phyloP scores from a whole-genome alignment of 2,329 filamentous ascomycete genomes.

The Ophiocordyceps australis region DNA sequence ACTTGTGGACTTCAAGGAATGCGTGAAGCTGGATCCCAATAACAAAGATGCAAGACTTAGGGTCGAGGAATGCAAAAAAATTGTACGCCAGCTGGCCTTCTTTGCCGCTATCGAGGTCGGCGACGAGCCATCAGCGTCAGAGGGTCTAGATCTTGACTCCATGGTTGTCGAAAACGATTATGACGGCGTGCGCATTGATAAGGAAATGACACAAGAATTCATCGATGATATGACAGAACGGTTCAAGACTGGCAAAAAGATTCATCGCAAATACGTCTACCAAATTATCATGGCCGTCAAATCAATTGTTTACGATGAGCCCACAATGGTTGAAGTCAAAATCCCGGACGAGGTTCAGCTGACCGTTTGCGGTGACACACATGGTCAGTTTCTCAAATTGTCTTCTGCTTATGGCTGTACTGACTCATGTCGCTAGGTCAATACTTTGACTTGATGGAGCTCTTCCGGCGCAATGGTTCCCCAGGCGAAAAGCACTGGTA shows the following conservation, averaged over 20 bases:
- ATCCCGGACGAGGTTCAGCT: slow-evolving; percentile 61
- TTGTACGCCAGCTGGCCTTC: slow-evolving; percentile 83
- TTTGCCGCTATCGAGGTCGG: slow-evolving; percentile 87
- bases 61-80: slow-evolving; percentile 82
- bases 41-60: slow-evolving; percentile 89
- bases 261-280: slow-evolving; percentile 93
- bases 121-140: slow-evolving; percentile 81
- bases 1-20: slow-evolving; percentile 79
- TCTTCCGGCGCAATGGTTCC: slow-evolving; percentile 79
- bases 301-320: slow-evolving; percentile 77
- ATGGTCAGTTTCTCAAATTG: slow-evolving; percentile 39
- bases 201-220: slow-evolving; percentile 89
- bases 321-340: slow-evolving; percentile 91
- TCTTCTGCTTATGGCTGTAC: neutral
- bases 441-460: slow-evolving; percentile 93
- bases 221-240: slow-evolving; percentile 93
- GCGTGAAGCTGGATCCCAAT: slow-evolving; percentile 67
- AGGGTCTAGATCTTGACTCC: slow-evolving; percentile 72
- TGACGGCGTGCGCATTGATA: slow-evolving; percentile 61
- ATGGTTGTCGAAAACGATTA: slow-evolving; percentile 73
- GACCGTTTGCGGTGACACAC: slow-evolving; percentile 94
- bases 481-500: slow-evolving; percentile 81
- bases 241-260: slow-evolving; percentile 90
- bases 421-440: slow-evolving; percentile 44
- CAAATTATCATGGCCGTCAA: slow-evolving; percentile 85